Evolutionary conservation across 495 filamentous ascomycete species (phyloP).

Genomic region (Pyrenula massariospora): DNA sequence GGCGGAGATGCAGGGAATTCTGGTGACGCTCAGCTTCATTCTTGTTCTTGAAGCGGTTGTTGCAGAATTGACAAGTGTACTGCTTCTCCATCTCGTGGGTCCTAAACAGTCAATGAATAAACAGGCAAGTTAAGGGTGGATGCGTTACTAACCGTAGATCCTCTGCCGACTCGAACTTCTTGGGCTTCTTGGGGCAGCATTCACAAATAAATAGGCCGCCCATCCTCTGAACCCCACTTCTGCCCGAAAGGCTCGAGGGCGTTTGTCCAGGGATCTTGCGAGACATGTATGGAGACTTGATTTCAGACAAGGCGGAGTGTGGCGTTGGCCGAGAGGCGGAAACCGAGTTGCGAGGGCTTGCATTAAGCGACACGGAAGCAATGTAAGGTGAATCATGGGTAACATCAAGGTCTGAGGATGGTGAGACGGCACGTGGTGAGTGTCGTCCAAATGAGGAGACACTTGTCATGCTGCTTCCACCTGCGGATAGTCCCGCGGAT

Average conservation of each 20-base stretch:
- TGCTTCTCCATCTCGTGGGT: constrained; percentile 92
- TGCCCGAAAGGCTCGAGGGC: constrained; percentile 18
- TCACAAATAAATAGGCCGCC: constrained; percentile 68
- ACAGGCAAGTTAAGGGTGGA: not conserved
- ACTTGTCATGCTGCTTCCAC: constrained; percentile 63
- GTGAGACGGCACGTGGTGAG: constrained; percentile 64
- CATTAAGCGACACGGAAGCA: constrained; percentile 44
- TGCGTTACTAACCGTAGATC: constrained; percentile 64
- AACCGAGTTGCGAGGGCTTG: constrained; percentile 7
- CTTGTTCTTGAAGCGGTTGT: constrained; percentile 98
- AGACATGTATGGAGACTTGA: constrained; percentile 8
- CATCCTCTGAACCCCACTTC: constrained; percentile 17
- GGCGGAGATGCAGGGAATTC: constrained; percentile 87
- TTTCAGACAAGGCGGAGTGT: constrained; percentile 13
- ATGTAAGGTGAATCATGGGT: constrained; percentile 47
- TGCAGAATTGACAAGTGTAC: constrained; percentile 83
- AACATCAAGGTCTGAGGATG: constrained; percentile 40
- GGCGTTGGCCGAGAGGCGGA: constrained; percentile 1
- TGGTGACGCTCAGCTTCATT: constrained; percentile 97
- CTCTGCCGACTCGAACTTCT: constrained; percentile 82
- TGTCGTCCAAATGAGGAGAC: constrained; percentile 58
- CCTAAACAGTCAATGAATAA: constrained; percentile 21
- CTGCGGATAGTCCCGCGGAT: constrained; percentile 46
- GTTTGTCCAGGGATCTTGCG: constrained; percentile 33
- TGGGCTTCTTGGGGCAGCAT: constrained; percentile 97